These are phyloP conservation scores for Kickxella alabastrina DNA, from an alignment of 192 early-diverging fungal species.

Conservation along the genomic window DNA sequence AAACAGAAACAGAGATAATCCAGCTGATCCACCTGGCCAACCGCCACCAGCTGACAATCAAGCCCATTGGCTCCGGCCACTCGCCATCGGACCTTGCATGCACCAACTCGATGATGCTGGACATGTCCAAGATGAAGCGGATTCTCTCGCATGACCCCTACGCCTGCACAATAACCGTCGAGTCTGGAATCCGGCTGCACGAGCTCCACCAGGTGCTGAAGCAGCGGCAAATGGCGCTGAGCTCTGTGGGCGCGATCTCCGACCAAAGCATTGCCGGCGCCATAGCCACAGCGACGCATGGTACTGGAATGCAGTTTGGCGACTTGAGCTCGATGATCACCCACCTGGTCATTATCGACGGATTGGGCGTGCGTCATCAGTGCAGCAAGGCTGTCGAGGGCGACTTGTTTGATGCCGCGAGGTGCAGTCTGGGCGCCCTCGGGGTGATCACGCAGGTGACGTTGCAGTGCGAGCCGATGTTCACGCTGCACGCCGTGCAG, in stretches of 20 bases:
- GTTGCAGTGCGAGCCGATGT: constrained; percentile 62
- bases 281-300: constrained; percentile 71
- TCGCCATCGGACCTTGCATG: constrained; percentile 74
- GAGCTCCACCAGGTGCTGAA: constrained; percentile 57
- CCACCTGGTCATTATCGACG: constrained; percentile 60
- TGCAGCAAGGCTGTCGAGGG: constrained; percentile 50
- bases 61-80: constrained; percentile 67
- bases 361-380: constrained; percentile 45
- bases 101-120: constrained; percentile 62
- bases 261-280: constrained; percentile 71
- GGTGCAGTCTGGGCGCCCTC: constrained; percentile 64
- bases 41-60: constrained; percentile 50
- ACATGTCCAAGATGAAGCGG: constrained; percentile 61
- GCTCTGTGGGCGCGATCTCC: constrained; percentile 68
- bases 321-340: constrained; percentile 58
- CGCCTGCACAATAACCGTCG: constrained; percentile 54
- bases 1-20: constrained; percentile 58
- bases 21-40: constrained; percentile 50
- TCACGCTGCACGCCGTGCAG: constrained; percentile 65
- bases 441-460: constrained; percentile 67
- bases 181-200: constrained; percentile 63
- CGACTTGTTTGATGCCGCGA: constrained; percentile 64
- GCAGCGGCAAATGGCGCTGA: constrained; percentile 59
- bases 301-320: constrained; percentile 62
- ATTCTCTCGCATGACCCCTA: constrained; percentile 52